Evolutionary conservation across 148 eudicot genomes (phyloP), one percentile per base, ranked within the genome.

Genomic region (Nyssa sinensis): DNA sequence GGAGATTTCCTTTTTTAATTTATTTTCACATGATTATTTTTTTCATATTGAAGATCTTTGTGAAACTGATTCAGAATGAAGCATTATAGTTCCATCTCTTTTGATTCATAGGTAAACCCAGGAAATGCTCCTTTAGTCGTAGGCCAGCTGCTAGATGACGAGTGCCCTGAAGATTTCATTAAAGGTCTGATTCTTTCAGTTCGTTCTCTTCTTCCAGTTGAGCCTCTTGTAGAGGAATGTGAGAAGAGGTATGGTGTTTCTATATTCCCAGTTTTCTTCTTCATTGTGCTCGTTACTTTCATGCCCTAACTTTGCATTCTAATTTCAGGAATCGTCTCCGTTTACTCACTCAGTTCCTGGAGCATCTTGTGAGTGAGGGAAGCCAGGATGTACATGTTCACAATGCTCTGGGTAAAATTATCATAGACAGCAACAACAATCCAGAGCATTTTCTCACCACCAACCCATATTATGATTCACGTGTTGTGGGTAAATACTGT

Each of bases 151-250:
- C 80, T 94, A 53, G 98, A 94, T 82, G 98, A 94, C 75, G 98
- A 94, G 80, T 94, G 98, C 98, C 98, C 70, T n/a, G 98, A 94
- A 82, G 98, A 94, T 85, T 94, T 94, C 74, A 94, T 94, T 41
- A 94, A 94, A 84, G 98, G 98, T 69, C 83, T 94, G 70, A 94
- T 94, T 74, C 88, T 94, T 31, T 94, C 98, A 35, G 98, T 94
- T 33, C 93, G 98, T 32, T 94, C 98, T 68, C 89, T 94, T 72
- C 98, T 94, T 79, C 98, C 98, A 5, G 98, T 94, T 66, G 98
- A 94, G 76, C 95, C 95, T 44, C 88, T 94, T 69, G 98, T 94
- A 62, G 98, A 86, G 23, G 97, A 92, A 74, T 94, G 98, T 84
- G 98, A 94, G 70, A 94, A 94, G 82, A 90, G 98, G 98, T 91